These are phyloP conservation scores for Amaranthus tricolor DNA, from an alignment of 179 eudicot species.

Conservation along the genomic window DNA sequence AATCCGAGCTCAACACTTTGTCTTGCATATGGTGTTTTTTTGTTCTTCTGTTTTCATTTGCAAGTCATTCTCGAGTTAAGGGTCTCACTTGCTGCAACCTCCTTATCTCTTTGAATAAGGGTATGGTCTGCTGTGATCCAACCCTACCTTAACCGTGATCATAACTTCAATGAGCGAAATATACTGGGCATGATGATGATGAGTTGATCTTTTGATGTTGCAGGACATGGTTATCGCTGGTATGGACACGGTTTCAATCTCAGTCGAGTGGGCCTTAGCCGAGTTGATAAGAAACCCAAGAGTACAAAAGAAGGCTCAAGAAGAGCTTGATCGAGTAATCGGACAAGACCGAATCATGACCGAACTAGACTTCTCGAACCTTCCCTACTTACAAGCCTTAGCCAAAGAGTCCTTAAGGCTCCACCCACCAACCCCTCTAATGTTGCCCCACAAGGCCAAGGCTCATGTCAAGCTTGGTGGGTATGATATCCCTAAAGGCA, in stretches of 20 bases:
- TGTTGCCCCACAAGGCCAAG: conserved; percentile 72
- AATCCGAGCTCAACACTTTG: too few species aligned
- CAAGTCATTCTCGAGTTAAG: too few species aligned
- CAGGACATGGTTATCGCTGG: conserved; percentile 89
- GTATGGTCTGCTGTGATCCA: too few species aligned
- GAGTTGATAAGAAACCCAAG: conserved; percentile 67
- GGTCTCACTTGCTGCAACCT: too few species aligned
- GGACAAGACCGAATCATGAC: conserved; percentile 57
- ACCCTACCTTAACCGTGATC: too few species aligned
- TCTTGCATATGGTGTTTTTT: too few species aligned
- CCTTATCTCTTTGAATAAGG: too few species aligned
- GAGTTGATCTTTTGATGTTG: conserved; percentile 1
- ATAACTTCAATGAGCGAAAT: too few species aligned
- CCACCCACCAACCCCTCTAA: conserved; percentile 86
- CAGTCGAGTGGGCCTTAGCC: conserved; percentile 79
- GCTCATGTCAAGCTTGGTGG: conserved; percentile 69
- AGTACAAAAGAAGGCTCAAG: conserved; percentile 73
- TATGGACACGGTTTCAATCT: conserved; percentile 69
- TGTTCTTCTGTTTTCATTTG: too few species aligned
- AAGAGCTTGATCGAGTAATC: conserved; percentile 60
- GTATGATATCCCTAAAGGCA: conserved; percentile 68
- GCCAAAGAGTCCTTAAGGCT: conserved; percentile 74
- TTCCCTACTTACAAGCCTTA: conserved; percentile 71
- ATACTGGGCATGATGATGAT: too few species aligned
- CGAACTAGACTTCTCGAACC: conserved; percentile 65